Evolutionary conservation across 2,329 filamentous ascomycete species (phyloP).

Genomic region (Taxawa tesnikishii): DNA sequence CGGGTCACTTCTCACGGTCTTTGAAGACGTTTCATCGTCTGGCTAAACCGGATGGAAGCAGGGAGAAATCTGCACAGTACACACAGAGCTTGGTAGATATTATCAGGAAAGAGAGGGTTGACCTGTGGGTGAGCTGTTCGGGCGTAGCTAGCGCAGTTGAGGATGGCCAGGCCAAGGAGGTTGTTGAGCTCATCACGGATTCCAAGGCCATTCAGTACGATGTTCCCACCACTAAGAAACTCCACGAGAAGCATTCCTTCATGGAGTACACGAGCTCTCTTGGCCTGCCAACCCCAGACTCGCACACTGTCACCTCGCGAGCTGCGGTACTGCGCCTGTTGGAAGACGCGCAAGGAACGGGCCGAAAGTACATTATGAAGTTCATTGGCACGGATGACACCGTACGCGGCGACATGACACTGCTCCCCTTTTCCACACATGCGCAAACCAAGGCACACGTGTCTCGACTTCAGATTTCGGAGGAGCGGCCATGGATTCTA

Average conservation of each 20-base stretch:
- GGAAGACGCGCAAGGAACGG: constrained; percentile 15
- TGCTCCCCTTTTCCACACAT: constrained; percentile 45
- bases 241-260: constrained; percentile 57
- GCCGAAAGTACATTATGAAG: constrained; percentile 52
- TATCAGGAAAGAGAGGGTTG: constrained; percentile 46
- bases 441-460: constrained; percentile 44
- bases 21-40: constrained; percentile 44
- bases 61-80: constrained; percentile 36
- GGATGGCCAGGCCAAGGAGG: constrained; percentile 53
- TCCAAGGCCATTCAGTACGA: constrained; percentile 56
- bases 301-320: constrained; percentile 38
- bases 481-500: constrained; percentile 48
- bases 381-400: constrained; percentile 50
- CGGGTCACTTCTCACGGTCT: constrained; percentile 46
- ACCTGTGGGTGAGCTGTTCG: constrained; percentile 64
- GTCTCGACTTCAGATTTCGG: constrained; percentile 41
- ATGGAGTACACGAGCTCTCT: constrained; percentile 43
- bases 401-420: constrained; percentile 48
- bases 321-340: constrained; percentile 44
- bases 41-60: constrained; percentile 19
- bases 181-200: constrained; percentile 42
- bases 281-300: constrained; percentile 35
- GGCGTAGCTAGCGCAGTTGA: constrained; percentile 54
- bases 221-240: constrained; percentile 38
- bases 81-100: constrained; percentile 45